Evolutionary conservation across 2,329 filamentous ascomycete genomes (phyloP).

Genomic region (Hyphodiscus sp.): DNA sequence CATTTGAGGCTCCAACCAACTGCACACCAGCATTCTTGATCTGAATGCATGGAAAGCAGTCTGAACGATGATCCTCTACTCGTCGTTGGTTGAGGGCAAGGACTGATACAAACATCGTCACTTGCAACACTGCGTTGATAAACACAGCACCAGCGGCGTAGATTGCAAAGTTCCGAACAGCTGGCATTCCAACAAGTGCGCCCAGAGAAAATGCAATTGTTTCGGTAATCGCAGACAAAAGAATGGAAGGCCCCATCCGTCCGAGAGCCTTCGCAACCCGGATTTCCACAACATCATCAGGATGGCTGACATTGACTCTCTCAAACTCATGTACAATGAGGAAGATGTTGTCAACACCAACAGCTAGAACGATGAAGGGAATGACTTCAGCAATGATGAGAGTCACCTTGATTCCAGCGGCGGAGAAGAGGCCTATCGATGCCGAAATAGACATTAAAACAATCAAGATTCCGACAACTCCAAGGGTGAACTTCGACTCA

Average conservation of each 20-base stretch:
- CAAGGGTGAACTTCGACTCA: slow-evolving; percentile 93
- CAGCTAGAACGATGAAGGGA: slow-evolving; percentile 90
- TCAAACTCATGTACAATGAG: slow-evolving; percentile 98
- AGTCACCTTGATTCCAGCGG: slow-evolving; percentile 85
- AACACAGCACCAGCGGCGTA: slow-evolving; percentile 95
- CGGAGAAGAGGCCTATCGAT: slow-evolving; percentile 91
- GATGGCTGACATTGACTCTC: slow-evolving; percentile 84
- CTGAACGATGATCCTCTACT: slow-evolving; percentile 80
- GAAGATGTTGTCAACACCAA: slow-evolving; percentile 98
- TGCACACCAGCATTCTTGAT: slow-evolving; percentile 68
- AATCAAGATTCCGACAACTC: slow-evolving; percentile 89
- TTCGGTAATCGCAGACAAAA: slow-evolving; percentile 91
- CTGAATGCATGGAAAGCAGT: slow-evolving; percentile 86
- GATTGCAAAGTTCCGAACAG: slow-evolving; percentile 92
- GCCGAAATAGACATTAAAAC: slow-evolving; percentile 96
- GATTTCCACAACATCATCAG: slow-evolving; percentile 80
- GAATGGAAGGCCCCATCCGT: slow-evolving; percentile 92
- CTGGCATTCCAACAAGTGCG: slow-evolving; percentile 94
- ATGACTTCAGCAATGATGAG: slow-evolving; percentile 98
- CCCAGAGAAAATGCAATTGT: slow-evolving; percentile 90
- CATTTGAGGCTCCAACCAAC: slow-evolving; percentile 50
- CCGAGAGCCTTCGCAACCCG: slow-evolving; percentile 84
- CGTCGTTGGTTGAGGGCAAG: slow-evolving; percentile 85
- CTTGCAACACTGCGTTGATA: slow-evolving; percentile 93
- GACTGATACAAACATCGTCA: slow-evolving; percentile 94